A percentile compares a stretch with the other conserved stretches of the same genome.
phyloP scores from a whole-genome alignment of 1,284 basidiomycete genomes.

The Fomitopsis palustris region DNA sequence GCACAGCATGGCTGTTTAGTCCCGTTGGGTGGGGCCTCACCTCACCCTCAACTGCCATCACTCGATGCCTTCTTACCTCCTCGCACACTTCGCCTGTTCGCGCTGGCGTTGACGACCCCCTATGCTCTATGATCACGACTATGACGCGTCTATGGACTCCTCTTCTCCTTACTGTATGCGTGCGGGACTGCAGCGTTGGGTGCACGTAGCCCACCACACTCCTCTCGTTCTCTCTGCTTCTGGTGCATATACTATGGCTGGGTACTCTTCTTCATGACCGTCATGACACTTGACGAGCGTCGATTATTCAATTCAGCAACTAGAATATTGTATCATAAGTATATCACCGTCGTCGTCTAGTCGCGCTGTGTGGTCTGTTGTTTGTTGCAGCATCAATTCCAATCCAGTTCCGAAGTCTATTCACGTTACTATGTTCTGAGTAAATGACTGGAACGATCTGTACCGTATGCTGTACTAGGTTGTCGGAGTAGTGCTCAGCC shows the following conservation, averaged over 20 bases:
- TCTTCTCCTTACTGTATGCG: background rate
- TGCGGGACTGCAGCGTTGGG: conserved; percentile 1
- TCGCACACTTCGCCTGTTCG: background rate
- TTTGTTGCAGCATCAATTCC: background rate
- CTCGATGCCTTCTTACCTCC: background rate
- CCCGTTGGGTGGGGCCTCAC: background rate
- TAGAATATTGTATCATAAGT: conserved; percentile 9
- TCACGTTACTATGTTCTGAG: no score
- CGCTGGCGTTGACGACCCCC: background rate
- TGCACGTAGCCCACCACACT: background rate
- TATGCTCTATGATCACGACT: background rate
- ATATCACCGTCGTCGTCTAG: conserved; percentile 3
- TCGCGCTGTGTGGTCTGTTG: background rate
- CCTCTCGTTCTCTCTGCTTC: background rate
- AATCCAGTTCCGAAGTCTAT: background rate
- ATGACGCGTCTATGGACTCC: conserved; percentile 1
- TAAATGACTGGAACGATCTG: no score
- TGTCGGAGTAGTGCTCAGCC: background rate
- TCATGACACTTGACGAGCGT: background rate
- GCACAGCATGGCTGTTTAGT: conserved; percentile 37
- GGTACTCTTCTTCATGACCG: background rate
- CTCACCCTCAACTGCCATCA: background rate
- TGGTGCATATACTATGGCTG: conserved; percentile 4
- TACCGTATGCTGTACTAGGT: background rate
- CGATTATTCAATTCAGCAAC: background rate